Evolutionary conservation across 768 basidiomycete genomes (phyloP), one percentile per base, ranked within the genome.

Genomic region (Kwoniella botswanensis): DNA sequence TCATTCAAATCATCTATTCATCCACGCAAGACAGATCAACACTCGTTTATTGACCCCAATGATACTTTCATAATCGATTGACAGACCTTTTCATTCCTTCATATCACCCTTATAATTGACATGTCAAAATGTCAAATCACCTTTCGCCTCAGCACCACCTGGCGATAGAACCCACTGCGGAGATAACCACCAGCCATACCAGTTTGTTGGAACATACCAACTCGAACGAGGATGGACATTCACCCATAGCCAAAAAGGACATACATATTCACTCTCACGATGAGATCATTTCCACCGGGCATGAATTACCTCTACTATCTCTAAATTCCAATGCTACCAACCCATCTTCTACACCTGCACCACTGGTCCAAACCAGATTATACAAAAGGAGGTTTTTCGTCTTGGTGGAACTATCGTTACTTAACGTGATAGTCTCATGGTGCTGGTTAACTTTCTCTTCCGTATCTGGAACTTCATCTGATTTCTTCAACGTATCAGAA

Each of bases 391-490:
- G 67, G 24, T 63, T 50, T 17, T 29, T 68, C 35, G 44, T 18
- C 43, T 29, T 67, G 10, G 21, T 54, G 21, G 44, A 62, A 18
- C 41, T 68, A 10, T 63, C 60, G 2, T 46, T 68, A 53, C 42
- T 68, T 15, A 68, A 68, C 41, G 63, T 68, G 21, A 68, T 68
- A 6, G 67, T 68, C 22, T 68, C 67, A 56, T 68, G 67, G 67
- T 68, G 67, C 29, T 68, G 67, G 67, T 24, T 68, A 10, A 63
- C 67, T 26, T 68, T 68, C 35, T 53, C 59, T 6, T 42, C 67
- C n/a, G 50, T 63, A n/a, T 68, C 67, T 3, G 46, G 29, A 13
- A 68, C 67, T 11, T 62, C 67, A 11, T 46, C 60, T 1, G 22
- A 41, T 21, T 68, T 54, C 29, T 68, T 54, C 44, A 41, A 35